These are phyloP conservation scores for Daldinia bambusicola DNA, from an alignment of 495 filamentous ascomycete genomes.

Conservation along the genomic window DNA sequence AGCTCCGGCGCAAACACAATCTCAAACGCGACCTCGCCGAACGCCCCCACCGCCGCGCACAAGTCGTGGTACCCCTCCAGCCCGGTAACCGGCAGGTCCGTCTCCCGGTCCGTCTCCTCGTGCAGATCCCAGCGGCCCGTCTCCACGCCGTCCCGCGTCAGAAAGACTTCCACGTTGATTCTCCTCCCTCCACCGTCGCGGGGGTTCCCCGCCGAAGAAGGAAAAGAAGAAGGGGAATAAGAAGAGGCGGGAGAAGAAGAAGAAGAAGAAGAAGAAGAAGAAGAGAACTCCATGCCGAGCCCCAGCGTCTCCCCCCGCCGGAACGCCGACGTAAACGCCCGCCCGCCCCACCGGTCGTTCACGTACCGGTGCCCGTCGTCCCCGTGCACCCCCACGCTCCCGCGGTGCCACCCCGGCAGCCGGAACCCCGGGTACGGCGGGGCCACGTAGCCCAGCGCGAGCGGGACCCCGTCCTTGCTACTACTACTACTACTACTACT, in stretches of 20 bases:
- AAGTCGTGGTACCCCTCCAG: slow-evolving; percentile 85
- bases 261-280: no score
- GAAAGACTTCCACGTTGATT: slow-evolving; percentile 76
- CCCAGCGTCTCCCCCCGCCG: slow-evolving; percentile 58
- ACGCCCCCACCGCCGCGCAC: slow-evolving; percentile 81
- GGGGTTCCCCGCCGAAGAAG: no score
- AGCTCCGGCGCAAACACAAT: slow-evolving; percentile 67
- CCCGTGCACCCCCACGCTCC: slow-evolving; percentile 84
- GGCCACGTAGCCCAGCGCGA: slow-evolving; percentile 82
- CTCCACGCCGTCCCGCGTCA: slow-evolving; percentile 75
- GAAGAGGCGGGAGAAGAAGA: no score
- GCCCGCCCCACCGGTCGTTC: slow-evolving; percentile 87
- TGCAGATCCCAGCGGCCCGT: slow-evolving; percentile 81
- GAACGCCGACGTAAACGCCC: slow-evolving; percentile 69
- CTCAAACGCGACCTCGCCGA: slow-evolving; percentile 77
- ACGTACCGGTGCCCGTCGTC: slow-evolving; percentile 90
- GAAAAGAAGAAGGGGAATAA: no score
- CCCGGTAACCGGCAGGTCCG: slow-evolving; percentile 72
- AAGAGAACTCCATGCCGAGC: slow-evolving; percentile 77
- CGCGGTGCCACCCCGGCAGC: slow-evolving; percentile 91
- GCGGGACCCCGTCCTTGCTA: slow-evolving; percentile 62
- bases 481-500: no score
- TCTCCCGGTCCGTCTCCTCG: slow-evolving; percentile 78
- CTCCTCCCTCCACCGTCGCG: slow-evolving; percentile 39
- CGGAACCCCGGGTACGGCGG: slow-evolving; percentile 88